Evolutionary conservation across 108 stramenopile genomes (phyloP), one percentile per base, ranked within the genome.

Genomic region (Cyclotella atomus): DNA sequence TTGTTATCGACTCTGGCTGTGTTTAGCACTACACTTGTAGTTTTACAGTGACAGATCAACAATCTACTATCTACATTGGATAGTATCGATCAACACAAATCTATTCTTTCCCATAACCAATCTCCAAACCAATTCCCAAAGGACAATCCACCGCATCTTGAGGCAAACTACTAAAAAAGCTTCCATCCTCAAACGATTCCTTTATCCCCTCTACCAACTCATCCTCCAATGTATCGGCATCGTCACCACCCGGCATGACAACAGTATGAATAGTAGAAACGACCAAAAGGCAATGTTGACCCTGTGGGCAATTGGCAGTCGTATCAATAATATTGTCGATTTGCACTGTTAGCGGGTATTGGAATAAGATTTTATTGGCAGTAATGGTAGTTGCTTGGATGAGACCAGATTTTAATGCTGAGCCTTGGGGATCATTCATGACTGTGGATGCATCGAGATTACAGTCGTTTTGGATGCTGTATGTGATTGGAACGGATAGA

Each of bases 321-420:
- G n/a, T 49, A n/a, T 49, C 47, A 49, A 49, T 49, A n/a, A 49
- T 49, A n/a, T 49, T 49, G n/a, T 49, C 47, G 47, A 49, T 49
- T n/a, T 10, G n/a, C 4, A 49, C 47, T 4, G 47, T 17, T 49
- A 49, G 47, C 16, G 47, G 47, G n/a, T 49, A n/a, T 49, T 49
- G 47, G n/a, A n/a, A 10, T 49, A 49, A 10, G 47, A 49, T 49
- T n/a, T 10, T 12, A n/a, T 10, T 49, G 47, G 17, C 47, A 4
- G n/a, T 19, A n/a, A 49, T 19, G 10, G 47, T 49, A n/a, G 47
- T 49, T 4, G 47, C 47, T 49, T 49, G 47, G 47, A 49, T 49
- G 9, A 49, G n/a, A n/a, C 47, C 47, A 4, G 47, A 12, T 19
- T 49, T 49, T 49, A 49, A 19, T 12, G 47, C 17, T 9, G 47